These are phyloP conservation scores for Aspergillus sojae DNA, from an alignment of 2,329 filamentous ascomycete species.

Conservation along the genomic window DNA sequence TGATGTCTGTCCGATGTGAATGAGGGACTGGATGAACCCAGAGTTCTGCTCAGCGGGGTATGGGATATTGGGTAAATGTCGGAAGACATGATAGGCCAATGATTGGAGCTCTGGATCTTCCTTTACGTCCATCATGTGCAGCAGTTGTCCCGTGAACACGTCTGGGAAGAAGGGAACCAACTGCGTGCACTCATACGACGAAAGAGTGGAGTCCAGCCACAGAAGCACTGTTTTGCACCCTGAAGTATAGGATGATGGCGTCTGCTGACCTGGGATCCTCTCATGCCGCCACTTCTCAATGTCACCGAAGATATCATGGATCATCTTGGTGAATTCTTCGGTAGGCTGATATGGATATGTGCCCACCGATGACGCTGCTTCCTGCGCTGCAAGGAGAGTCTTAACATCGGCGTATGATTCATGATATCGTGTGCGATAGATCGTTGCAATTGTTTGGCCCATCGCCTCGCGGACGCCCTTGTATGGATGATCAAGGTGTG, in stretches of 20 bases:
- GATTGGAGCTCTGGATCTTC: constrained; percentile 95
- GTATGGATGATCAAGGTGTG: constrained; percentile 94
- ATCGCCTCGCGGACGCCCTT: constrained; percentile 96
- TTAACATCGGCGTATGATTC: constrained; percentile 86
- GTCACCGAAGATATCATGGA: constrained; percentile 74
- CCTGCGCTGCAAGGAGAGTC: constrained; percentile 76
- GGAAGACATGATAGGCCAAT: constrained; percentile 94
- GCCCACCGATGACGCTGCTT: constrained; percentile 77
- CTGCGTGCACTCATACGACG: constrained; percentile 89
- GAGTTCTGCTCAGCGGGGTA: constrained; percentile 84
- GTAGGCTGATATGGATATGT: constrained; percentile 79
- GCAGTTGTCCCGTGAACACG: constrained; percentile 84
- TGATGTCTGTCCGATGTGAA: constrained; percentile 82
- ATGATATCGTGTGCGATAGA: constrained; percentile 89
- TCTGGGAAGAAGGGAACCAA: constrained; percentile 89
- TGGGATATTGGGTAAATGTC: constrained; percentile 92
- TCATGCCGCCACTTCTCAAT: constrained; percentile 87
- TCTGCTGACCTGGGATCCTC: constrained; percentile 84
- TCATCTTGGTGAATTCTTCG: constrained; percentile 70
- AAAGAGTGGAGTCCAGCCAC: constrained; percentile 90
- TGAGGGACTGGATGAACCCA: constrained; percentile 80
- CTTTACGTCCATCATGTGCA: constrained; percentile 99
- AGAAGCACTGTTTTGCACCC: constrained; percentile 94
- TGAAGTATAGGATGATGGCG: constrained; percentile 90
- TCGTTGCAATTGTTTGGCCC: constrained; percentile 81